phyloP scores from a whole-genome alignment of 208 protist genomes.

The Strigomonas galati region DNA sequence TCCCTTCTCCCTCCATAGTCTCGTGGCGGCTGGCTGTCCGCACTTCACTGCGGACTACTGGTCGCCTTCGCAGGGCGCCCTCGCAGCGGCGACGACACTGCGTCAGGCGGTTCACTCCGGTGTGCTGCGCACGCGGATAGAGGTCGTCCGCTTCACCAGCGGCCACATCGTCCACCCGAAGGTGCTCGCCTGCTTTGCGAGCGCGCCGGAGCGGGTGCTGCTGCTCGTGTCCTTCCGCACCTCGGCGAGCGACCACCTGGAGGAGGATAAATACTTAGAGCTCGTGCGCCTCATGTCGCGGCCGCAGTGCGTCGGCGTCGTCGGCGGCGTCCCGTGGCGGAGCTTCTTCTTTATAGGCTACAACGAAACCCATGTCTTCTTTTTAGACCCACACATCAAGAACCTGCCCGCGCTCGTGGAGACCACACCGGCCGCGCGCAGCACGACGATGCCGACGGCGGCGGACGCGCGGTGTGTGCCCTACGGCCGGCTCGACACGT shows the following conservation, averaged over 20 bases:
- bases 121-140: conserved; percentile 31
- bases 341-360: conserved; percentile 79
- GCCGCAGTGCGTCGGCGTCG: conserved; percentile 53
- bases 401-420: conserved; percentile 42
- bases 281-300: conserved; percentile 56
- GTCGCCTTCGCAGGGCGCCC: conserved; percentile 68
- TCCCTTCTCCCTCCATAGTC: conserved; percentile 66
- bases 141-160: conserved; percentile 38
- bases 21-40: conserved; percentile 17
- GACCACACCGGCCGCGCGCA: conserved; percentile 3
- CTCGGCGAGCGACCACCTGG: conserved; percentile 31
- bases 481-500: conserved; percentile 60
- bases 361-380: conserved; percentile 51
- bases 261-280: conserved; percentile 49
- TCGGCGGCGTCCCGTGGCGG: conserved; percentile 57
- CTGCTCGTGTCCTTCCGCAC: conserved; percentile 58
- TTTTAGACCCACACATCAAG: conserved; percentile 70
- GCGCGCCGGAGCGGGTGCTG: conserved; percentile 42
- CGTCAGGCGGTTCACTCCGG: conserved; percentile 27
- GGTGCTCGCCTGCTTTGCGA: conserved; percentile 21
- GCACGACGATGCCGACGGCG: conserved; percentile 28
- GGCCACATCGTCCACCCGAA: conserved; percentile 48
- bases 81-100: conserved; percentile 53
- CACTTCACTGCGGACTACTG: conserved; percentile 68
- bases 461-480: conserved; percentile 45